Evolutionary conservation across 225 moss, liverwort and hornwort species (phyloP), one percentile per base, ranked within the genome.

Genomic region (Polytrichum formosum): DNA sequence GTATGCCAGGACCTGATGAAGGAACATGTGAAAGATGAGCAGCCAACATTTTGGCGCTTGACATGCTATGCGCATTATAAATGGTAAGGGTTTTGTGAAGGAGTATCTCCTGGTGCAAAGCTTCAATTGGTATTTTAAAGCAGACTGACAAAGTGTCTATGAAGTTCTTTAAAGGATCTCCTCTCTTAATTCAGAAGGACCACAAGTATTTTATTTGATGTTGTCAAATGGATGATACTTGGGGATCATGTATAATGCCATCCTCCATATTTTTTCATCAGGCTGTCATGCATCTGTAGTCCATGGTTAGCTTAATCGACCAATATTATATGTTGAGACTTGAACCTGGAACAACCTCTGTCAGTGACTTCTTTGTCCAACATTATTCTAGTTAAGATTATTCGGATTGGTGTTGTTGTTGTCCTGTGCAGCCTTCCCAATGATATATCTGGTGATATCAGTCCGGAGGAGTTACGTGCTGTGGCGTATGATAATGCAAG

Each of bases 31-130:
- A 73, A 53, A 33, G 82, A 77, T 20, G 97, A 98, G 75, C 86
- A 79, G 64, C 97, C 97, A 29, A 53, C 80, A 13, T 89, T 77
- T 71, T 98, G 97, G 97, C 92, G 91, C 65, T 63, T 98, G 63
- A 91, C 94, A 72, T 76, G 90, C 80, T 98, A 98, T 69, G 94
- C 80, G 10, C 97, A 98, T 66, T 94, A 89, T 83, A 98, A 92
- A 84, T 90, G 80, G 95, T 96, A 88, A 83, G 84, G 66, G 22
- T 70, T 53, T 61, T 53, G 28, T 23, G 4, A 25, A 58, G 6
- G 21, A 58, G n/a, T 22, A 27, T 65, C 37, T 23, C 9, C 9
- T 63, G 9, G 31, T 65, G 46, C 46, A 37, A 37, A 37, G 10
- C 37, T 13, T 37, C 37, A 13, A 37, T 13, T 37, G 37, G 13